phyloP scores from a whole-genome alignment of 2,329 filamentous ascomycete genomes.

The Ascochyta viciae-villosae region DNA sequence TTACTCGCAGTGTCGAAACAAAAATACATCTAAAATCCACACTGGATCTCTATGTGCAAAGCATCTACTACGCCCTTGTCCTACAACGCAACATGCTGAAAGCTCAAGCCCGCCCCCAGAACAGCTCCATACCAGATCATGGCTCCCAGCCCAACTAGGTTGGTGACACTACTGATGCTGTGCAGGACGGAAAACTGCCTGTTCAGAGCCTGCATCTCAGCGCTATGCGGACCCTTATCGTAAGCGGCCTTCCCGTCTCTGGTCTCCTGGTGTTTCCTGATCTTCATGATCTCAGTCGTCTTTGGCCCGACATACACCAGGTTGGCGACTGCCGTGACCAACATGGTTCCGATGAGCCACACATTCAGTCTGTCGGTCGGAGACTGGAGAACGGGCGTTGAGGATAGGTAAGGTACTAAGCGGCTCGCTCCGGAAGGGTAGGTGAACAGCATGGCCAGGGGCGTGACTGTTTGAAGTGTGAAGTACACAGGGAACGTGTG shows the following conservation, averaged over 20 bases:
- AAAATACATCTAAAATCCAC: too few relatives aligned
- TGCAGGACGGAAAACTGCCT: slow-evolving; percentile 75
- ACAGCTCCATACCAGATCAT: slow-evolving; percentile 80
- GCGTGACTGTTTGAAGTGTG: slow-evolving; percentile 77
- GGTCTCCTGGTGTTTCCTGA: slow-evolving; percentile 83
- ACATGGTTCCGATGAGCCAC: slow-evolving; percentile 72
- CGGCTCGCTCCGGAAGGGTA: slow-evolving; percentile 62
- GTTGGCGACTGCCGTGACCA: slow-evolving; percentile 75
- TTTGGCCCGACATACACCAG: slow-evolving; percentile 74
- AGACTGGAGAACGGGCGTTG: slow-evolving; percentile 14
- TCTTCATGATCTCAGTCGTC: slow-evolving; percentile 75
- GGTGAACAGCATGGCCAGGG: slow-evolving; percentile 76
- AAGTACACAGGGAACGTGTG: slow-evolving; percentile 88
- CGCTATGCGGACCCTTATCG: slow-evolving; percentile 78
- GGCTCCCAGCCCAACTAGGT: slow-evolving; percentile 73
- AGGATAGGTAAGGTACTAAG: slow-evolving; percentile 13
- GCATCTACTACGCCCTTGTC: not conserved
- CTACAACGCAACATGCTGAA: slow-evolving; percentile 6
- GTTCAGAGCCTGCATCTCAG: slow-evolving; percentile 73
- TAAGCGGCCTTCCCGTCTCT: slow-evolving; percentile 88
- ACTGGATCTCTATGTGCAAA: too few relatives aligned
- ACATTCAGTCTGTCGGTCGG: slow-evolving; percentile 29
- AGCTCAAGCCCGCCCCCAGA: slow-evolving; percentile 57
- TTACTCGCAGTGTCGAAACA: too few relatives aligned
- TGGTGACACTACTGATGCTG: slow-evolving; percentile 80